Conservation (phyloP, 495 filamentous ascomycete genomes). For the Mycothermus thermophilus region DNA sequence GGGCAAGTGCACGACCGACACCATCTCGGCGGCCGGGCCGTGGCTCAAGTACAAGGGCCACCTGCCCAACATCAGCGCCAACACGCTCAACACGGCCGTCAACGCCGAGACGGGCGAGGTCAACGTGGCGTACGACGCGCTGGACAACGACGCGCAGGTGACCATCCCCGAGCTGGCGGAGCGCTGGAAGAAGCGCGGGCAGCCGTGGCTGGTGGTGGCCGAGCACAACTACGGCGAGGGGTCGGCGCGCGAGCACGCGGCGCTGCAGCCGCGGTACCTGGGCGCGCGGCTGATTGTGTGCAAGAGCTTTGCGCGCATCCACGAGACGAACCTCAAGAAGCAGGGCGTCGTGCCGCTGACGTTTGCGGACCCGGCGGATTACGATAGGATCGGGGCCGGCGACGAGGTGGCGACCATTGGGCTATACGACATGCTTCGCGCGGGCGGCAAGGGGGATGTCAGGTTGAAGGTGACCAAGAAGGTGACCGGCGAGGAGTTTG, state of each 20-base stretch:
- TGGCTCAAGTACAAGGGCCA: constrained; percentile 99
- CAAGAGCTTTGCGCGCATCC: constrained; percentile 90
- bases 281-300: constrained; percentile 76
- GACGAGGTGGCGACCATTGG: constrained; percentile 73
- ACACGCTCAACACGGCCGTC: constrained; percentile 88
- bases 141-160: constrained; percentile 40
- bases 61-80: constrained; percentile 89
- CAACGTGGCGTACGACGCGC: constrained; percentile 73
- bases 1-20: constrained; percentile 96
- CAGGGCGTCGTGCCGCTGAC: constrained; percentile 91
- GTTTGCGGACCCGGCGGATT: constrained; percentile 76
- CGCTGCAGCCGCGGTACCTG: constrained; percentile 88
- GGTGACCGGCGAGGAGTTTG: constrained; percentile 44
- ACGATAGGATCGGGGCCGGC: constrained; percentile 65
- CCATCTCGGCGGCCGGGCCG: constrained; percentile 90
- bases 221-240: constrained; percentile 98
- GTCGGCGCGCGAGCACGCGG: constrained; percentile 86
- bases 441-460: constrained; percentile 70
- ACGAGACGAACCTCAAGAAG: constrained; percentile 99
- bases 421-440: constrained; percentile 63
- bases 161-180: constrained; percentile 75
- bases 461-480: constrained; percentile 47
- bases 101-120: constrained; percentile 86
- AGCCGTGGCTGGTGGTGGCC: constrained; percentile 82
- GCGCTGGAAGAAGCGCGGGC: constrained; percentile 58